Evolutionary conservation across 1,284 basidiomycete species (phyloP).

Genomic region (Vanrija sp.): DNA sequence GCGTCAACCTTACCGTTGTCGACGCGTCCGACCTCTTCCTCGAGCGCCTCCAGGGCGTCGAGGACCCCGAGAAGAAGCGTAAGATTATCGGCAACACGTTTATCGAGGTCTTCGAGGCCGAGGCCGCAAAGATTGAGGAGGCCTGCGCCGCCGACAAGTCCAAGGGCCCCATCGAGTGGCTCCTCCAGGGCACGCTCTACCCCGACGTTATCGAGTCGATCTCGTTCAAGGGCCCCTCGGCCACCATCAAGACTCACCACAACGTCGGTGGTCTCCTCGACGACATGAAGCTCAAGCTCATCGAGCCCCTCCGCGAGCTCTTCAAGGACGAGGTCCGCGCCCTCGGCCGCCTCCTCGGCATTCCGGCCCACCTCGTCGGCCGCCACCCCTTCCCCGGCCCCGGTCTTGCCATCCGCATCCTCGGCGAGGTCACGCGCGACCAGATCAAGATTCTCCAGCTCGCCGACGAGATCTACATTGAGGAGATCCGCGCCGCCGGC

Average conservation of each 20-base stretch:
- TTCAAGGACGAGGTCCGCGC: slow-evolving; percentile 99
- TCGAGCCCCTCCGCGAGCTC: slow-evolving; percentile 93
- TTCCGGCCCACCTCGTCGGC: slow-evolving; percentile 88
- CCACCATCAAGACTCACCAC: slow-evolving; percentile 99
- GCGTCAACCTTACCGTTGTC: slow-evolving; percentile 92
- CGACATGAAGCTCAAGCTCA: slow-evolving; percentile 98
- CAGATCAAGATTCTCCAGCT: slow-evolving; percentile 94
- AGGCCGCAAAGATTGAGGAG: slow-evolving; percentile 85
- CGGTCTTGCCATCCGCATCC: slow-evolving; percentile 96
- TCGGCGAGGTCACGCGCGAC: slow-evolving; percentile 86
- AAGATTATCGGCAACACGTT: slow-evolving; percentile 99
- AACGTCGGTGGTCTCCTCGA: slow-evolving; percentile 95
- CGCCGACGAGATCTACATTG: slow-evolving; percentile 95
- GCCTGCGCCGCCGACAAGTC: slow-evolving; percentile 60
- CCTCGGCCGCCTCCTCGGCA: slow-evolving; percentile 82
- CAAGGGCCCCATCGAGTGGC: slow-evolving; percentile 92
- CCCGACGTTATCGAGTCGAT: slow-evolving; percentile 99
- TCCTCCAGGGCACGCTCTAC: slow-evolving; percentile 97
- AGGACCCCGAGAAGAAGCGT: slow-evolving; percentile 95
- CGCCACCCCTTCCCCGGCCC: slow-evolving; percentile 99
- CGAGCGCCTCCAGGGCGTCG: slow-evolving; percentile 77
- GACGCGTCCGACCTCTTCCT: slow-evolving; percentile 95
- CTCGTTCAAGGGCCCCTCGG: slow-evolving; percentile 98
- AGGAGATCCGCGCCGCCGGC: slow-evolving; percentile 89
- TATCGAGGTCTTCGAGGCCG: slow-evolving; percentile 93